Base-by-base conservation (phyloP, 2,329 filamentous ascomycete genomes). In the Cladophialophora exuberans region DNA sequence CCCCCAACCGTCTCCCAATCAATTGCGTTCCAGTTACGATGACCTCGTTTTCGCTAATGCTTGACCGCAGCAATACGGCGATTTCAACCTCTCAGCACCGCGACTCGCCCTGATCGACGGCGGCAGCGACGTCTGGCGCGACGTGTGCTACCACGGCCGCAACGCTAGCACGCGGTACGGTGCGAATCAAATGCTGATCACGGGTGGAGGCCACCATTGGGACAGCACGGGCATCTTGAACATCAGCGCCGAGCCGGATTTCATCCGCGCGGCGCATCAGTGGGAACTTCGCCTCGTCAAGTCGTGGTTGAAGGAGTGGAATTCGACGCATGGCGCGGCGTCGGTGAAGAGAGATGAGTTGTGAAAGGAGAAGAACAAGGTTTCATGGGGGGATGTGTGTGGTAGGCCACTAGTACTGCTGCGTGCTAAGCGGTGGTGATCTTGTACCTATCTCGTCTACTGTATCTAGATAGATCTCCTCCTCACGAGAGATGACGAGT, bases 41-140 rank as follows among this genome's bases (percentile, higher is more conserved):
- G n/a, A n/a, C n/a, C n/a, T n/a, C n/a, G n/a, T n/a, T n/a, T n/a
- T n/a, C n/a, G n/a, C n/a, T n/a, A n/a, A n/a, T n/a, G n/a, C n/a
- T n/a, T n/a, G n/a, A n/a, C n/a, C n/a, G n/a, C n/a, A n/a, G n/a
- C n/a, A 67, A 35, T 81, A 79, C 58, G 79, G 79, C 3, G 76
- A 72, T 2, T 77, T 74, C 60, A 68, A 76, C 56, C 67, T 81
- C 45, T 66, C 69, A 15, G 77, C 78, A 4, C 70, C 75, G 31
- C 70, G 79, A 3, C 68, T 82, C 1, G 78, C 78, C 3, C 73
- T 80, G 30, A 79, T 82, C 49, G 79, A 82, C 57, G 79, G 79
- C 7, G 71, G 74, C 59, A 72, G 73, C 46, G 79, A 83, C 60
- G 76, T 79, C 7, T 82, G 79, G 79, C 69, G 77, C 3, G 78